These are phyloP conservation scores for Blastocladiella emersonii DNA, from an alignment of 371 early-diverging fungal genomes.

Conservation along the genomic window DNA sequence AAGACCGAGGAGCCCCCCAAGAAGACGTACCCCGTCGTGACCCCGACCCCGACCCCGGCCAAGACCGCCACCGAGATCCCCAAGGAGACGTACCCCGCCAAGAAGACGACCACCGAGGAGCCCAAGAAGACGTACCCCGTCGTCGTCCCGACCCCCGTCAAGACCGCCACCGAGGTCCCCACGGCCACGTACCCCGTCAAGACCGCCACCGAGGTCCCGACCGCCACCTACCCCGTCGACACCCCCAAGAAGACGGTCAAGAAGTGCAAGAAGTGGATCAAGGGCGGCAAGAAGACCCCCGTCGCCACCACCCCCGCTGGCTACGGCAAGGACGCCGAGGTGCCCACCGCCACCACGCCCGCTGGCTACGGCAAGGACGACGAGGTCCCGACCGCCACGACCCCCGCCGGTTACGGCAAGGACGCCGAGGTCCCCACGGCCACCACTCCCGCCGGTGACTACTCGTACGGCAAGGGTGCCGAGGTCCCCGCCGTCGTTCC, in stretches of 20 bases:
- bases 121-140: neutral
- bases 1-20: neutral
- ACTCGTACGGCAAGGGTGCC: neutral
- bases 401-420: neutral
- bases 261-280: constrained; percentile 1
- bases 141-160: too few species aligned
- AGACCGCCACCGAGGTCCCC: neutral
- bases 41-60: too few species aligned
- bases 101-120: neutral
- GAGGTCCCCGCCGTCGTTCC: neutral
- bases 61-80: too few species aligned
- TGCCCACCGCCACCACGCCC: neutral
- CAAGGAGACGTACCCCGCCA: neutral
- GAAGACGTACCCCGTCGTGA: too few species aligned
- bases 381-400: neutral
- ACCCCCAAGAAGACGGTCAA: neutral
- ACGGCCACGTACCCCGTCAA: neutral
- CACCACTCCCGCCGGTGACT: neutral
- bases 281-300: constrained; percentile 3
- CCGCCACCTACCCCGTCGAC: neutral
- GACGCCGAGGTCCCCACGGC: neutral
- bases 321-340: neutral
- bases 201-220: neutral
- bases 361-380: neutral
- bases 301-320: neutral